These are phyloP conservation scores for Dipodascus geniculatus DNA, from an alignment of 805 yeast species.

Conservation along the genomic window DNA sequence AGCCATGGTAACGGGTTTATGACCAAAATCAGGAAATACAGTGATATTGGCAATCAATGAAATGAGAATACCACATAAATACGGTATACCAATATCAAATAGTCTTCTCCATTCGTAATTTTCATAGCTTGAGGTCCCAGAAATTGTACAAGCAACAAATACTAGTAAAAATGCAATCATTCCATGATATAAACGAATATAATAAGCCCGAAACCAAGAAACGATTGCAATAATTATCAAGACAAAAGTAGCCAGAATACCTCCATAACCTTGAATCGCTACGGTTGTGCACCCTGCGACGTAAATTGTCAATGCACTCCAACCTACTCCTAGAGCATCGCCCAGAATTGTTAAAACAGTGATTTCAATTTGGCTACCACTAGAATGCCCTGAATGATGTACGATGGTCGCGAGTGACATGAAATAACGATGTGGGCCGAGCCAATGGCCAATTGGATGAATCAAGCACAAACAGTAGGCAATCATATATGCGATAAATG, in stretches of 20 bases:
- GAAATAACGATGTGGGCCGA: constrained; percentile 32
- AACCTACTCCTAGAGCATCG: constrained; percentile 31
- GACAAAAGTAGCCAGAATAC: constrained; percentile 33
- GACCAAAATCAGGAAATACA: constrained; percentile 34
- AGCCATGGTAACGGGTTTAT: constrained; percentile 22
- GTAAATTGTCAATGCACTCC: constrained; percentile 34
- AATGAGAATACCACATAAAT: constrained; percentile 31
- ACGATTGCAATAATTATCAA: constrained; percentile 28
- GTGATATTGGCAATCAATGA: constrained; percentile 27
- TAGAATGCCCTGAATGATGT: constrained; percentile 36
- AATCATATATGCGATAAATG: constrained; percentile 30
- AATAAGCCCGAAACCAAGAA: constrained; percentile 33
- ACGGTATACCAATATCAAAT: constrained; percentile 34
- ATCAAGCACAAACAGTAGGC: constrained; percentile 31
- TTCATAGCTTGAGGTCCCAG: constrained; percentile 5
- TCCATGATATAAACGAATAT: constrained; percentile 30
- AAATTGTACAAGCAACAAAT: constrained; percentile 26
- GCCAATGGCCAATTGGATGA: constrained; percentile 30
- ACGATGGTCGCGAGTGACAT: constrained; percentile 32
- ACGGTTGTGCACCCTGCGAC: constrained; percentile 32
- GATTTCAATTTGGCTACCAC: constrained; percentile 38
- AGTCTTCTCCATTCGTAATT: constrained; percentile 11
- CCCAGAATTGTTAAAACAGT: constrained; percentile 32
- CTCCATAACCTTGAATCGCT: constrained; percentile 34
- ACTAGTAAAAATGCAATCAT: constrained; percentile 16